Evolutionary conservation across 805 yeast genomes (phyloP).

Genomic region (Ogataea neopini): DNA sequence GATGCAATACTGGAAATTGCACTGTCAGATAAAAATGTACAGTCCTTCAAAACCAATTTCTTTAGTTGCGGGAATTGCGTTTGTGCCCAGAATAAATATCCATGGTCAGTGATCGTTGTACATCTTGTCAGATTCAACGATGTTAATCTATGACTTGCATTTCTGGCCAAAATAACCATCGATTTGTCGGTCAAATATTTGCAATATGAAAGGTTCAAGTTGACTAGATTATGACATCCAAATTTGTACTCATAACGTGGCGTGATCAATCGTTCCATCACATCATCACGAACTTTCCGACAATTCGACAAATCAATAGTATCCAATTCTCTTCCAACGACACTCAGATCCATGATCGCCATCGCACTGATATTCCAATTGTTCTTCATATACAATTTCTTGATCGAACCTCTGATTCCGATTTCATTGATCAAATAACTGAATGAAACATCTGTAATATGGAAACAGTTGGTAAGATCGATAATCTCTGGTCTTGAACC

Average conservation of each 20-base stretch:
- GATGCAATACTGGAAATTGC: slow-evolving; percentile 62
- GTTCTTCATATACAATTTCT: slow-evolving; percentile 58
- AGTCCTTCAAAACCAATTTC: slow-evolving; percentile 61
- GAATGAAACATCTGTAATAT: slow-evolving; percentile 75
- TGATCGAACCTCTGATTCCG: slow-evolving; percentile 63
- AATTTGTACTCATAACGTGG: slow-evolving; percentile 35
- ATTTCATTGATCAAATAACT: slow-evolving; percentile 68
- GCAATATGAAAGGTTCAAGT: slow-evolving; percentile 67
- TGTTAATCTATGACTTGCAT: slow-evolving; percentile 57
- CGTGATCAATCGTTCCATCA: slow-evolving; percentile 68
- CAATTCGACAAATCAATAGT: slow-evolving; percentile 72
- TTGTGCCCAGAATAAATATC: slow-evolving; percentile 66
- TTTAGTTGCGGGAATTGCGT: slow-evolving; percentile 54
- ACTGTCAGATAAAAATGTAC: slow-evolving; percentile 70
- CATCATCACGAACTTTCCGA: slow-evolving; percentile 70
- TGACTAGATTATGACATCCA: slow-evolving; percentile 62
- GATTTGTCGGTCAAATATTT: slow-evolving; percentile 70
- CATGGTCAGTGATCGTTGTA: slow-evolving; percentile 74
- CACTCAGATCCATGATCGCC: slow-evolving; percentile 79
- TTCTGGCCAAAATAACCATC: slow-evolving; percentile 60
- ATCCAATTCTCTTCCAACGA: slow-evolving; percentile 58
- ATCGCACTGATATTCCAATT: slow-evolving; percentile 79
- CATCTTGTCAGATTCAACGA: slow-evolving; percentile 68
- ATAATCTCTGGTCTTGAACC: slow-evolving; percentile 64
- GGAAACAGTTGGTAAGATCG: slow-evolving; percentile 72